Conservation (phyloP, 148 eudicot genomes). For the Suaeda aralocaspica region DNA sequence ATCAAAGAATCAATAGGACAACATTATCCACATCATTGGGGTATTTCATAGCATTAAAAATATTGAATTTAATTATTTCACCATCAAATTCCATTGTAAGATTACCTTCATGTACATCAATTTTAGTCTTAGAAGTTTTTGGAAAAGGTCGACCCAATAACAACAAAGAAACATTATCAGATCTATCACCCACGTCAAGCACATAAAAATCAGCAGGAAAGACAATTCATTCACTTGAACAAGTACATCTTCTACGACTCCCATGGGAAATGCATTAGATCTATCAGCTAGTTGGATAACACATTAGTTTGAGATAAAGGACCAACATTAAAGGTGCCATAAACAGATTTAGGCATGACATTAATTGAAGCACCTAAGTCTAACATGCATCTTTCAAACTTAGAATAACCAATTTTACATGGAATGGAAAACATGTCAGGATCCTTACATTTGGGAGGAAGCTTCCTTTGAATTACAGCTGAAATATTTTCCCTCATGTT, state of each 20-base stretch:
- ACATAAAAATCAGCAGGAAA: slow-evolving; percentile 22
- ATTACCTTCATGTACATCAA: slow-evolving; percentile 14
- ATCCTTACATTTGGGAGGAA: slow-evolving; percentile 11
- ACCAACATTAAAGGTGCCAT: slow-evolving; percentile 1
- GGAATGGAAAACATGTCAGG: neutral
- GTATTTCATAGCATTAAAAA: slow-evolving; percentile 4
- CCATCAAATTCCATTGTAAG: slow-evolving; percentile 20
- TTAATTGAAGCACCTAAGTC: slow-evolving; percentile 23
- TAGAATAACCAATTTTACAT: neutral
- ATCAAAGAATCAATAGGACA: too few relatives aligned
- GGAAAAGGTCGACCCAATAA: slow-evolving; percentile 2
- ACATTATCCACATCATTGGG: neutral
- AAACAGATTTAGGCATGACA: neutral
- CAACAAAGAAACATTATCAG: neutral
- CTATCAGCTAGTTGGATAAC: slow-evolving; percentile 25
- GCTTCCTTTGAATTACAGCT: slow-evolving; percentile 4
- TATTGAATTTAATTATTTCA: slow-evolving; percentile 10
- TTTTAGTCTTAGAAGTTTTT: neutral
- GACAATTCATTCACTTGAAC: slow-evolving; percentile 8
- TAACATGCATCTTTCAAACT: neutral
- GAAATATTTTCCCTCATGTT: slow-evolving; percentile 13
- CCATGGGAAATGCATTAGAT: slow-evolving; percentile 15
- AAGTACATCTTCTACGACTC: slow-evolving; percentile 17
- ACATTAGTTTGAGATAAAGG: slow-evolving; percentile 1
- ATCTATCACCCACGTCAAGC: slow-evolving; percentile 14